Evolutionary conservation across 2,329 filamentous ascomycete genomes (phyloP).

Genomic region (Phialophora chinensis): DNA sequence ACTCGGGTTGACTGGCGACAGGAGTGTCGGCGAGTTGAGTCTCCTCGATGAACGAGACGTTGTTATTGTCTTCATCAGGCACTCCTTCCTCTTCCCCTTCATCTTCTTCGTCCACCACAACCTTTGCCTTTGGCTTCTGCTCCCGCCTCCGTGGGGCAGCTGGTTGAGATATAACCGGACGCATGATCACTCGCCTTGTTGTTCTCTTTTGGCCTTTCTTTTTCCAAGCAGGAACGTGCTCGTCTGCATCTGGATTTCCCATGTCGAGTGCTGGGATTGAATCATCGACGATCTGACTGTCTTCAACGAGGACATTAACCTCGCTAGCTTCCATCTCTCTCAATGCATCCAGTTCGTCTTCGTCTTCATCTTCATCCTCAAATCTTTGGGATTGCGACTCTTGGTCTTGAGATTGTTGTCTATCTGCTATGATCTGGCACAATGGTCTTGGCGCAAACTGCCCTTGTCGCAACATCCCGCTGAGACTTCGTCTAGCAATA

Average conservation of each 20-base stretch:
- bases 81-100: constrained; percentile 31
- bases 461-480: constrained; percentile 21
- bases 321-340: constrained; percentile 51
- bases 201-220: constrained; percentile 59
- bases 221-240: constrained; percentile 44
- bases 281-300: constrained; percentile 45
- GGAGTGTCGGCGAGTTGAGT: constrained; percentile 24
- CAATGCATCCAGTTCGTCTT: constrained; percentile 53
- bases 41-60: constrained; percentile 25
- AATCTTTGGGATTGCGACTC: constrained; percentile 6
- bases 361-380: constrained; percentile 48
- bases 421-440: constrained; percentile 35
- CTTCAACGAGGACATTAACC: constrained; percentile 44
- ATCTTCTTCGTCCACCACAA: constrained; percentile 35
- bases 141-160: constrained; percentile 26
- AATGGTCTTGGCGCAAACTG: constrained; percentile 30
- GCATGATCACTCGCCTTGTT: constrained; percentile 53
- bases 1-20: neutral
- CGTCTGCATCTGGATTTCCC: constrained; percentile 25
- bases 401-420: constrained; percentile 18
- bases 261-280: constrained; percentile 20
- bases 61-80: constrained; percentile 9
- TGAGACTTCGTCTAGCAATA: constrained; percentile 23
- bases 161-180: constrained; percentile 44
- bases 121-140: constrained; percentile 42